A percentile compares a stretch with the other conserved stretches of the same genome.
These are phyloP conservation scores for Lathyrus sativus DNA, from an alignment of 306 rosid species.

Conservation along the genomic window DNA sequence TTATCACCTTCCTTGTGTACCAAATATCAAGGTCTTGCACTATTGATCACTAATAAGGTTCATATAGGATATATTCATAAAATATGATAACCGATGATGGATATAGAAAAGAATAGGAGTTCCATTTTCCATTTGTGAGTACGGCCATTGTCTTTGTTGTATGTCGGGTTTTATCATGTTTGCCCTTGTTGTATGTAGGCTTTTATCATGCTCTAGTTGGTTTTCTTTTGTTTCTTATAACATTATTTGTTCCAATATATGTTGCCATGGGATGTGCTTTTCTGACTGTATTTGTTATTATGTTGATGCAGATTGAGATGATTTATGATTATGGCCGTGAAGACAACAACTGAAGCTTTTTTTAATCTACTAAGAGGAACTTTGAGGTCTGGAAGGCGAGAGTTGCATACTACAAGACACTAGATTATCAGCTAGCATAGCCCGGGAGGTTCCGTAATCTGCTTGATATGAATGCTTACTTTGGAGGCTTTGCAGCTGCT, in stretches of 20 bases:
- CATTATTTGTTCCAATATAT: slow-evolving; percentile 16
- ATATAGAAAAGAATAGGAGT: not conserved
- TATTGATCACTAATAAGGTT: not conserved
- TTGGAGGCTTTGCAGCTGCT: no score
- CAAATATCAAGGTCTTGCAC: not conserved
- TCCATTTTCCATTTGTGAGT: not conserved
- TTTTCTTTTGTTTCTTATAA: not conserved
- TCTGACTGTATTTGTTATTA: slow-evolving; percentile 34
- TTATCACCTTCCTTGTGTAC: not conserved
- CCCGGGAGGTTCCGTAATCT: no score
- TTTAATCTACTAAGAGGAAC: no score
- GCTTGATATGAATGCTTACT: no score
- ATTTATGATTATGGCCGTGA: slow-evolving; percentile 83
- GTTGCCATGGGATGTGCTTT: slow-evolving; percentile 28
- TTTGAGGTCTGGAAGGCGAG: no score
- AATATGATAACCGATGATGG: not conserved
- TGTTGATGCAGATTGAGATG: slow-evolving; percentile 71
- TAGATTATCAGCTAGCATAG: no score
- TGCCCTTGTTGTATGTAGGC: not conserved
- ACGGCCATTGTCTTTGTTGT: not conserved
- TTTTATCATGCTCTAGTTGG: not conserved
- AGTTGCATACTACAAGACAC: no score
- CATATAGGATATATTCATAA: slow-evolving; percentile 3
- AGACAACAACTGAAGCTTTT: slow-evolving; percentile 60
- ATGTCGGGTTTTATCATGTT: slow-evolving; percentile 1